phyloP scores from a whole-genome alignment of 306 rosid species.

The Heteromeles arbutifolia region DNA sequence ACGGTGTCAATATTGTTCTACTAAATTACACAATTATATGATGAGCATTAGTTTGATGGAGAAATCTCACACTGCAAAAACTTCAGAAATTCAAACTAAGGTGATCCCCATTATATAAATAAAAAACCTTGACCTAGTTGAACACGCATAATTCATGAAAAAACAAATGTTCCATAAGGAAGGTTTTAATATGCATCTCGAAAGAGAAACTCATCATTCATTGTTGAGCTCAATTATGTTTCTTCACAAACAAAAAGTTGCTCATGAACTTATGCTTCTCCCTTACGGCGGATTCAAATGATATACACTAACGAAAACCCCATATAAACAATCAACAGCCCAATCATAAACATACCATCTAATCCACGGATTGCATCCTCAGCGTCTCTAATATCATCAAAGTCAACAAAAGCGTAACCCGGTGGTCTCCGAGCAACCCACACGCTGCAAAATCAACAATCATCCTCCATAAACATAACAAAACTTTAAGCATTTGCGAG shows the following conservation, averaged over 20 bases:
- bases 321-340: not conserved
- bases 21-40: too few species aligned
- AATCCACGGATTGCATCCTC: conserved; percentile 87
- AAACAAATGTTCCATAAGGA: not conserved
- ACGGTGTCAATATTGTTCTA: not conserved
- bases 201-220: not conserved
- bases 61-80: not conserved
- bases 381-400: conserved; percentile 88
- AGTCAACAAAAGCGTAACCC: conserved; percentile 94
- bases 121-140: not conserved
- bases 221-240: not conserved
- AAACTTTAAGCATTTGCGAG: not conserved
- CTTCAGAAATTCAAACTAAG: not conserved
- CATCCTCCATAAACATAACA: not conserved
- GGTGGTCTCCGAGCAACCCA: conserved; percentile 99
- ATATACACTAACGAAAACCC: not conserved
- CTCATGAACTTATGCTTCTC: not conserved
- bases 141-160: too few species aligned
- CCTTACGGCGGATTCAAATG: not conserved
- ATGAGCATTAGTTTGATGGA: not conserved
- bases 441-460: conserved; percentile 43
- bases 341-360: conserved; percentile 51
- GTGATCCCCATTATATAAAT: not conserved
- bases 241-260: not conserved
- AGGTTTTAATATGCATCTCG: not conserved